Evolutionary conservation across 495 filamentous ascomycete species (phyloP).

Genomic region (Xylaria venustula): DNA sequence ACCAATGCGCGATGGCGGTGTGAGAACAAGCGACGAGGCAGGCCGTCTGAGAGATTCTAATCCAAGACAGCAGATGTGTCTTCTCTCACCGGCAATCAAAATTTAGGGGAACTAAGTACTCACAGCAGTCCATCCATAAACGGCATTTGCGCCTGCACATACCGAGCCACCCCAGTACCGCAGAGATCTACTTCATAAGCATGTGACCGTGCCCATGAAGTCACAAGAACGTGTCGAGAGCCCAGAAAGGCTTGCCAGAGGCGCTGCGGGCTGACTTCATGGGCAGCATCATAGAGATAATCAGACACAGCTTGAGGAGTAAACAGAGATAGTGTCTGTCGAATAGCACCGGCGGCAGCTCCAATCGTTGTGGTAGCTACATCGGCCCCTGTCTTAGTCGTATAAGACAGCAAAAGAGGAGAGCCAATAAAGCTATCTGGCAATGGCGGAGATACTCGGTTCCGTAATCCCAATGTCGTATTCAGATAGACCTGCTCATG

Average conservation of each 20-base stretch:
- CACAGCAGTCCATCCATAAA: conserved; percentile 38
- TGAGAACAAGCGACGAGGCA: neutral
- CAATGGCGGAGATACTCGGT: conserved; percentile 31
- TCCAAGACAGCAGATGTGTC: too few relatives aligned
- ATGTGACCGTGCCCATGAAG: conserved; percentile 37
- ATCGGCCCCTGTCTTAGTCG: conserved; percentile 17
- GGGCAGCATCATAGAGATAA: conserved; percentile 33
- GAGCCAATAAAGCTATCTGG: conserved; percentile 38
- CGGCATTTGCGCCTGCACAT: conserved; percentile 39
- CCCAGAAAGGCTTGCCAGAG: conserved; percentile 41
- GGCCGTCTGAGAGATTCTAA: neutral
- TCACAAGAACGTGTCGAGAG: conserved; percentile 33
- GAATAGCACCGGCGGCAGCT: conserved; percentile 27
- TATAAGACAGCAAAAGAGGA: conserved; percentile 27
- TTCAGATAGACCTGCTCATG: conserved; percentile 32
- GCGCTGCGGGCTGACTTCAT: conserved; percentile 36
- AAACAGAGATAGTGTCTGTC: conserved; percentile 30
- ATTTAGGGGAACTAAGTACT: conserved; percentile 21
- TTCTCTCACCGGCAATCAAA: too few relatives aligned
- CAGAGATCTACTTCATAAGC: conserved; percentile 40
- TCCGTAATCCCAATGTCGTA: conserved; percentile 32
- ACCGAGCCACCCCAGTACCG: conserved; percentile 21
- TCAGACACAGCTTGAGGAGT: conserved; percentile 31
- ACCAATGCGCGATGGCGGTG: too few relatives aligned
- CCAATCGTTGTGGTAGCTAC: conserved; percentile 17